Base-by-base conservation (phyloP, 768 basidiomycete genomes). In the Lyophyllum decastes region DNA sequence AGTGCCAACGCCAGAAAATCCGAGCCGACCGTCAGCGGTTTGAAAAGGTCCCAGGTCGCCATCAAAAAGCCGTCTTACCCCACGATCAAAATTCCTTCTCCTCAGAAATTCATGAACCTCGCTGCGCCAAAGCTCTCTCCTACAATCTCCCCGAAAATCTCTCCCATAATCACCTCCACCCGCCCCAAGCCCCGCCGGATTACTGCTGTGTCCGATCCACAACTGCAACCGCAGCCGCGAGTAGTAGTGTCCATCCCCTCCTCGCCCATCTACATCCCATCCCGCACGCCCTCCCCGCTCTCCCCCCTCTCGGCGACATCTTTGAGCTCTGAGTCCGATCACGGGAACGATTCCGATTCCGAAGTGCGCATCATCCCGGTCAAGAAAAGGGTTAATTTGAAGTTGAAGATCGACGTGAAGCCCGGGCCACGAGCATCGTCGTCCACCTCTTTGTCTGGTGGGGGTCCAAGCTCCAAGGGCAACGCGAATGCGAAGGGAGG, bases 241-340 rank as follows among this genome's bases (percentile, higher is more conserved):
- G 10, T 5, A 4, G 5, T 30, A 4, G 30, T 30, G 30, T 30
- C 30, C 30, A 17, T 49, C 0, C 40, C n/a, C 44, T 53, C 56
- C 1, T 55, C 59, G 2, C 61, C 65, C 4, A 62, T 57, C 24
- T 64, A 59, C 17, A 54, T 66, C 24, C 57, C 53, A 38, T 66
- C 63, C 9, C 52, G 63, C 33, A 62, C 63, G 7, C 26, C 41
- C 12, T 64, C 63, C 21, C 63, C 65, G 14, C 35, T 64, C 27
- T 38, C 35, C 35, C 6, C 5, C 35, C 35, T 38, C 35, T 38
- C 35, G 8, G 35, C 35, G 10, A 5, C 30, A 10, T 10, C 30
- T 30, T 30, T 10, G n/a, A n/a, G n/a, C 30, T 58, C 65, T 22
- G 52, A 30, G 11, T 41, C 54, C n/a, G 41, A 49, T 27, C 19